Conservation (phyloP, 2,329 filamentous ascomycete genomes). For the Botrytis pseudocinerea region DNA sequence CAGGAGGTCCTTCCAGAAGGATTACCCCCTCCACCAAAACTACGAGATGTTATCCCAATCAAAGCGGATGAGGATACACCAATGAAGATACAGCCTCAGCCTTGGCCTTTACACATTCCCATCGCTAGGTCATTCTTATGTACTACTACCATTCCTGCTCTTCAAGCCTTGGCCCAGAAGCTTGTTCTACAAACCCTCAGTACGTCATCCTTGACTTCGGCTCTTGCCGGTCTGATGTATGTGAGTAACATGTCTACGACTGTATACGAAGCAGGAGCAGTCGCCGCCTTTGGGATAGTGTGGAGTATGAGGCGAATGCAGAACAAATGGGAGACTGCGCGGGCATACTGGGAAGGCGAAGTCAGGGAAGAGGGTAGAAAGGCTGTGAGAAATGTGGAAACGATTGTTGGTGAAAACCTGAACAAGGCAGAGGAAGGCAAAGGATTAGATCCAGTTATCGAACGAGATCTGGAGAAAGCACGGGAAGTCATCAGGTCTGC, state of each 20-base stretch:
- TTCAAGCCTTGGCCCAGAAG: conserved; percentile 72
- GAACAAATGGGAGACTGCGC: conserved; percentile 61
- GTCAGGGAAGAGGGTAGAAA: conserved; percentile 68
- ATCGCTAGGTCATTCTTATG: conserved; percentile 67
- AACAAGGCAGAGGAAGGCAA: conserved; percentile 20
- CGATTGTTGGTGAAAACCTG: conserved; percentile 46
- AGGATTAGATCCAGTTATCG: conserved; percentile 10
- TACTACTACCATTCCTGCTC: conserved; percentile 64
- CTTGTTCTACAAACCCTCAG: conserved; percentile 71
- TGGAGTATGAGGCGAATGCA: conserved; percentile 62
- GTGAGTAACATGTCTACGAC: conserved; percentile 54
- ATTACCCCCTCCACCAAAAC: conserved; percentile 27
- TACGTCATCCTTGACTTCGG: conserved; percentile 63
- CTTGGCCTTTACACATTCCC: conserved; percentile 75
- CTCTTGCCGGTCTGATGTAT: conserved; percentile 58
- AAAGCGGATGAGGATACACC: conserved; percentile 31
- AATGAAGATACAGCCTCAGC: conserved; percentile 27
- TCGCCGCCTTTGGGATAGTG: conserved; percentile 60
- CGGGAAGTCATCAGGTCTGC: conserved; percentile 17
- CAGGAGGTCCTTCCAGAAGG: conserved; percentile 18
- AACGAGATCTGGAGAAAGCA: conserved; percentile 19
- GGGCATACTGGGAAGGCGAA: conserved; percentile 63
- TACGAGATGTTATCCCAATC: conserved; percentile 31
- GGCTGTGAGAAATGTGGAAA: conserved; percentile 58
- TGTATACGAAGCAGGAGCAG: conserved; percentile 61